Conservation (phyloP, 352 stramenopile species). For the Blastocystis sp. region DNA sequence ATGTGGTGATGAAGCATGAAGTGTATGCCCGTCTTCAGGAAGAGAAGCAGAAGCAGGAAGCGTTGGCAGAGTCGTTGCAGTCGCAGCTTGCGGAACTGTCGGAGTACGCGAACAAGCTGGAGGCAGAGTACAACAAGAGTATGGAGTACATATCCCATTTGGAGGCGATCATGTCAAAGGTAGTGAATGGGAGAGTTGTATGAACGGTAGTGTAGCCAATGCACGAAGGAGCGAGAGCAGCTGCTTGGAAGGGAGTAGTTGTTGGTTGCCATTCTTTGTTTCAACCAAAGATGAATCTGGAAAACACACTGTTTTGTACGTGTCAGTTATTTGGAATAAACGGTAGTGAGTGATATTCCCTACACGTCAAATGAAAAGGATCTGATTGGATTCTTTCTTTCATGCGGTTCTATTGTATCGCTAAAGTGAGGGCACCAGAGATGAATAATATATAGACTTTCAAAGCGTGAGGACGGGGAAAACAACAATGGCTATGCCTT, state of each 20-base stretch:
- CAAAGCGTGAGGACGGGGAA: not conserved
- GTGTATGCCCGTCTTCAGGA: not conserved
- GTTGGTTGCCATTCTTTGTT: not conserved
- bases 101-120: constrained; percentile 46
- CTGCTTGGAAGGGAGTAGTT: not conserved
- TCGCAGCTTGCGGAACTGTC: not conserved
- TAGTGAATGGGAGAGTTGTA: not conserved
- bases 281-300: not conserved
- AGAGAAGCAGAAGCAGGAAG: not conserved
- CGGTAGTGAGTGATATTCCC: constrained; percentile 39
- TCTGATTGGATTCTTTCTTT: constrained; percentile 35
- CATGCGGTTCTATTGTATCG: not conserved
- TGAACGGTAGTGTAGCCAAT: constrained; percentile 18
- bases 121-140: constrained; percentile 16
- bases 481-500: constrained; percentile 54
- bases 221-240: constrained; percentile 2
- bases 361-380: constrained; percentile 20
- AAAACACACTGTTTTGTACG: constrained; percentile 37
- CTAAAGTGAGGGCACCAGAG: not conserved
- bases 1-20: not conserved
- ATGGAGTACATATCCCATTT: constrained; percentile 49
- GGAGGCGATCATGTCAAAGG: constrained; percentile 20
- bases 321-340: not conserved
- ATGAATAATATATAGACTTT: constrained; percentile 23
- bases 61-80: not conserved